phyloP scores from a whole-genome alignment of 2,329 filamentous ascomycete species.

The Aspergillus amoenus region DNA sequence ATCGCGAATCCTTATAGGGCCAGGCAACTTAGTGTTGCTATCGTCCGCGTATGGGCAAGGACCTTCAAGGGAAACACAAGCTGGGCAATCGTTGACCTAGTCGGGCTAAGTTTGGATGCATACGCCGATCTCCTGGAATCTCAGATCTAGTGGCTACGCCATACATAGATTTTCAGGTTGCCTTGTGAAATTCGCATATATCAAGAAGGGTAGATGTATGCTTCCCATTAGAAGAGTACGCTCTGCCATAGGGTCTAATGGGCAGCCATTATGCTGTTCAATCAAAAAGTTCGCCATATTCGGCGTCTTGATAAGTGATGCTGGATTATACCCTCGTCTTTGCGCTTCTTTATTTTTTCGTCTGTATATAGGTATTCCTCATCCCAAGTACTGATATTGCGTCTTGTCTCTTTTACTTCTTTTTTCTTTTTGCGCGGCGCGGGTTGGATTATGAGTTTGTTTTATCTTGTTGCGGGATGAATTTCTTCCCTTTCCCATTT shows the following conservation, averaged over 20 bases:
- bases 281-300: not conserved
- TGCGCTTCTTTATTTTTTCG: constrained; percentile 13
- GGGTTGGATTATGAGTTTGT: not conserved
- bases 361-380: constrained; percentile 24
- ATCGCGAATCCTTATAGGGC: constrained; percentile 44
- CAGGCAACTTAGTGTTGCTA: constrained; percentile 48
- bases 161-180: not conserved
- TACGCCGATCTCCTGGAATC: constrained; percentile 47
- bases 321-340: constrained; percentile 24
- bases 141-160: constrained; percentile 16
- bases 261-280: not conserved
- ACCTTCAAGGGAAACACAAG: constrained; percentile 50
- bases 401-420: not conserved
- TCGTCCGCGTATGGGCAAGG: constrained; percentile 48
- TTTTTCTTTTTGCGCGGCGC: constrained; percentile 13
- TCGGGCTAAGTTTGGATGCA: constrained; percentile 47
- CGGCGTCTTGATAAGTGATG: constrained; percentile 14
- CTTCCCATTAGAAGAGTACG: not conserved
- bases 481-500: too few species aligned
- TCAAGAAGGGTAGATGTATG: not conserved
- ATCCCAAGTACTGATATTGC: not conserved
- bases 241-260: not conserved
- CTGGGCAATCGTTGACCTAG: constrained; percentile 49
- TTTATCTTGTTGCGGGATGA: too few species aligned
- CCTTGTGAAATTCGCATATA: not conserved